Percentiles rank a stretch among this genome's conserved stretches.
Conservation (phyloP, 768 basidiomycete species). For the Terana coerulea region DNA sequence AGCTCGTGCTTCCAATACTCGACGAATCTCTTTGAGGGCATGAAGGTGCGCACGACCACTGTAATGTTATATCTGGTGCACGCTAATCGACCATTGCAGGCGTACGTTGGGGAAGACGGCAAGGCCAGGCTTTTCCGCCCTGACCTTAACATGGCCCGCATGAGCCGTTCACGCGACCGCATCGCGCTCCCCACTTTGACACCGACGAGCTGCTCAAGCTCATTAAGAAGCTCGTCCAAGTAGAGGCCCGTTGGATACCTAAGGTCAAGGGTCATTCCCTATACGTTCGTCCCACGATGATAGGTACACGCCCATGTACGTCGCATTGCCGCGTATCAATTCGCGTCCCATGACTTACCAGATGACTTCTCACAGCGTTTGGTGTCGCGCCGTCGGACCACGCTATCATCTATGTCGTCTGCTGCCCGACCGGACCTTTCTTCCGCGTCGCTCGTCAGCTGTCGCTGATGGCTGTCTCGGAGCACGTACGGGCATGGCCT, state of each 20-base stretch:
- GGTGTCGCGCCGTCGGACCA: conserved; percentile 74
- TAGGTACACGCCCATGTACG: conserved; percentile 40
- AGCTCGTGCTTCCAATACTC: conserved; percentile 60
- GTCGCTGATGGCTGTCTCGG: conserved; percentile 43
- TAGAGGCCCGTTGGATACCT: conserved; percentile 89
- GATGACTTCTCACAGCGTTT: conserved; percentile 29
- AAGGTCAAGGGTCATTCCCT: conserved; percentile 67
- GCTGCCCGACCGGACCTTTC: conserved; percentile 57
- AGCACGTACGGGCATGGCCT: conserved; percentile 49
- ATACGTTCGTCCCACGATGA: conserved; percentile 83
- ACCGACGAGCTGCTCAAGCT: conserved; percentile 44
- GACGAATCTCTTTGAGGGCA: conserved; percentile 57
- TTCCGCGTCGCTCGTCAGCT: conserved; percentile 49
- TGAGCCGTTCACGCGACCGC: conserved; percentile 64
- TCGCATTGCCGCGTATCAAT: not conserved
- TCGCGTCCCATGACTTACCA: not conserved
- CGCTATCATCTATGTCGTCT: conserved; percentile 83
- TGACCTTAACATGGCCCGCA: conserved; percentile 78
- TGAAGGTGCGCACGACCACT: conserved; percentile 46
- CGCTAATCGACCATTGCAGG: conserved; percentile 35
- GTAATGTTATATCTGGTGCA: not conserved
- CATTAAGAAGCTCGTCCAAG: conserved; percentile 60
- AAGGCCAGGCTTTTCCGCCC: conserved; percentile 78
- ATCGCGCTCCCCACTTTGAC: conserved; percentile 64
- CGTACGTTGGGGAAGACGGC: conserved; percentile 70